Evolutionary conservation across 1,284 basidiomycete genomes (phyloP).

Genomic region (Ganoderma boninense): DNA sequence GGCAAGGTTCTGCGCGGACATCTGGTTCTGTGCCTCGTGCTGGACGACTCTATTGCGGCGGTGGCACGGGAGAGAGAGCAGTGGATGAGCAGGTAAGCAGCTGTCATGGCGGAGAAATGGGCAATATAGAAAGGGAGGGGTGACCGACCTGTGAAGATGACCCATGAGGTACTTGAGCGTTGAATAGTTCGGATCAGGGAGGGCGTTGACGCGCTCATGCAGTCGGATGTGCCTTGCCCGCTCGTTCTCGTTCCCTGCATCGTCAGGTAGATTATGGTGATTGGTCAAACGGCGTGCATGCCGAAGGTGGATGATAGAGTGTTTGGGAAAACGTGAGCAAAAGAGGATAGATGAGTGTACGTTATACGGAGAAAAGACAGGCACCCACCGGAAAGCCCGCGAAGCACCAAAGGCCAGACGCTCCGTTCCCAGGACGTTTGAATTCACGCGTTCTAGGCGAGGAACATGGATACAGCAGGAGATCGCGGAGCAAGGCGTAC

Average conservation of each 20-base stretch:
- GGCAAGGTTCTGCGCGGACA: slow-evolving; percentile 93
- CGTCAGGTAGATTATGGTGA: not conserved
- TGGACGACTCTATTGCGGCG: slow-evolving; percentile 71
- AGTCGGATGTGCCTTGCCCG: slow-evolving; percentile 92
- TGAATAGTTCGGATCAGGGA: slow-evolving; percentile 98
- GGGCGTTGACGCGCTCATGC: slow-evolving; percentile 96
- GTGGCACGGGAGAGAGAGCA: slow-evolving; percentile 1
- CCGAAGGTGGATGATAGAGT: not conserved
- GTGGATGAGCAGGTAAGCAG: slow-evolving; percentile 14
- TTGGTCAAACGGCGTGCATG: not conserved
- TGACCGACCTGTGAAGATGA: slow-evolving; percentile 84
- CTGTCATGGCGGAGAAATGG: not conserved
- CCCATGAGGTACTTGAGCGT: slow-evolving; percentile 97
- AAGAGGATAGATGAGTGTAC: not conserved
- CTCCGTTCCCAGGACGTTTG: not conserved
- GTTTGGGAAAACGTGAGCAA: not conserved
- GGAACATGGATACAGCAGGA: not conserved
- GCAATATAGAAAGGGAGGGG: not conserved
- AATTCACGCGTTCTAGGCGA: not conserved
- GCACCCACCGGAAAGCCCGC: slow-evolving; percentile 57
- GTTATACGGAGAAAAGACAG: slow-evolving; percentile 10
- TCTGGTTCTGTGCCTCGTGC: slow-evolving; percentile 84
- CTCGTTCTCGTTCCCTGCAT: slow-evolving; percentile 90
- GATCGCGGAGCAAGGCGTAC: slow-evolving; percentile 51
- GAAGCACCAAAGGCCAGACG: not conserved